These are phyloP conservation scores for Peribolospora baueri DNA, from an alignment of 768 basidiomycete genomes.

Conservation along the genomic window DNA sequence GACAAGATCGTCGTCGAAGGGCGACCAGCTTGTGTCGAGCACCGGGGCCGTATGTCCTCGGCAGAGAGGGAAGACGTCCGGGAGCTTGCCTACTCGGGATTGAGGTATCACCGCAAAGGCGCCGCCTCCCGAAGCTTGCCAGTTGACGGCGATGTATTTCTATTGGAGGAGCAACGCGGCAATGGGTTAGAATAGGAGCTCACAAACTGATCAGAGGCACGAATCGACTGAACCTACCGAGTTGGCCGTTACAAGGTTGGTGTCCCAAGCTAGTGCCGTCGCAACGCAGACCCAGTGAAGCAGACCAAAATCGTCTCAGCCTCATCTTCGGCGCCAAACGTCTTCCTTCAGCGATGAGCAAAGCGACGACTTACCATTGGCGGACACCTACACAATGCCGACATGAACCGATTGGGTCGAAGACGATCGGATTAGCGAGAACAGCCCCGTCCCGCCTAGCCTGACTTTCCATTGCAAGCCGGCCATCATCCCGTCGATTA, in stretches of 20 bases:
- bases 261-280: constrained; percentile 48
- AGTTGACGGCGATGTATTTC: constrained; percentile 79
- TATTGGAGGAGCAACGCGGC: constrained; percentile 15
- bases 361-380: not conserved
- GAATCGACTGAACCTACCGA: constrained; percentile 27
- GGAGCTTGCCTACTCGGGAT: constrained; percentile 32
- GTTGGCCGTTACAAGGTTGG: constrained; percentile 68
- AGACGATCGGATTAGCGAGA: too few species aligned
- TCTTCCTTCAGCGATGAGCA: constrained; percentile 22
- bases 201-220: not conserved
- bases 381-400: not conserved
- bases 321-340: constrained; percentile 16
- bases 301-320: constrained; percentile 60
- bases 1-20: constrained; percentile 71
- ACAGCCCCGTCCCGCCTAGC: too few species aligned
- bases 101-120: constrained; percentile 86
- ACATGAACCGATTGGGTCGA: too few species aligned
- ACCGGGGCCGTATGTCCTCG: constrained; percentile 39
- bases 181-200: not conserved
- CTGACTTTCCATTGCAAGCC: too few species aligned
- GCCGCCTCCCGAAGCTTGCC: constrained; percentile 63
- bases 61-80: constrained; percentile 75
- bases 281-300: constrained; percentile 29
- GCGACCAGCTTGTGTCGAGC: constrained; percentile 91
- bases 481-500: constrained; percentile 14